Evolutionary conservation across 345 rosid species (phyloP).

Genomic region (Trapa bicornis): DNA sequence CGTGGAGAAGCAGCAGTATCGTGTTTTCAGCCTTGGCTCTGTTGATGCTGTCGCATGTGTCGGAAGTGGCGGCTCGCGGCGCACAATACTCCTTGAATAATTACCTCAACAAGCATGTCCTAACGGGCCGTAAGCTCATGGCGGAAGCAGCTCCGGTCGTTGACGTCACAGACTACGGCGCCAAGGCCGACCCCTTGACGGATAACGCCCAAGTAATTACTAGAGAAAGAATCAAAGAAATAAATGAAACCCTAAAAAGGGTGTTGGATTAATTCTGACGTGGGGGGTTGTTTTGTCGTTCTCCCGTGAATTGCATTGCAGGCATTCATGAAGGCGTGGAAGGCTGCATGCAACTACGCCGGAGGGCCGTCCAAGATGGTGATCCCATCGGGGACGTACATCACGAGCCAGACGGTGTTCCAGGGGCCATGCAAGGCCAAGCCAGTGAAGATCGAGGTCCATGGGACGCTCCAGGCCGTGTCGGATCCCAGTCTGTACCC

Average conservation of each 20-base stretch:
- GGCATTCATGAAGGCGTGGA: slow-evolving; percentile 48
- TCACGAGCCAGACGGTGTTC: slow-evolving; percentile 32
- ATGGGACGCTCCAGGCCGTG: slow-evolving; percentile 34
- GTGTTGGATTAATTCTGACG: too few relatives aligned
- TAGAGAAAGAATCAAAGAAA: too few relatives aligned
- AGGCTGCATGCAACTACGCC: slow-evolving; percentile 26
- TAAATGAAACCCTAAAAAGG: too few relatives aligned
- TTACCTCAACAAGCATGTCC: neutral
- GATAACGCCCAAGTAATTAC: slow-evolving; percentile 19
- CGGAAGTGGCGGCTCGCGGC: slow-evolving; percentile 7
- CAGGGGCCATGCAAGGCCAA: slow-evolving; percentile 46
- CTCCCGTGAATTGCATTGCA: slow-evolving; percentile 10
- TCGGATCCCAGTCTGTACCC: slow-evolving; percentile 21
- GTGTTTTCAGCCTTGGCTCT: slow-evolving; percentile 7
- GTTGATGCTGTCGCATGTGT: slow-evolving; percentile 7
- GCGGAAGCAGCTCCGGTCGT: slow-evolving; percentile 15
- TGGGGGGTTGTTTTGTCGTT: too few relatives aligned
- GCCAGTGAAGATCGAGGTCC: slow-evolving; percentile 27
- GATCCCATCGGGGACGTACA: slow-evolving; percentile 32
- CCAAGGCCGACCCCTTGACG: slow-evolving; percentile 21
- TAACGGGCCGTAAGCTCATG: neutral
- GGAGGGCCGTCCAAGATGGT: slow-evolving; percentile 33
- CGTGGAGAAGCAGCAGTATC: neutral
- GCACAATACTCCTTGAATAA: neutral
- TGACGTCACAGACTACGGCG: slow-evolving; percentile 35